A percentile compares a stretch with the other conserved stretches of the same genome.
phyloP scores from a whole-genome alignment of 1,284 basidiomycete species.

The Ganoderma multipileum region DNA sequence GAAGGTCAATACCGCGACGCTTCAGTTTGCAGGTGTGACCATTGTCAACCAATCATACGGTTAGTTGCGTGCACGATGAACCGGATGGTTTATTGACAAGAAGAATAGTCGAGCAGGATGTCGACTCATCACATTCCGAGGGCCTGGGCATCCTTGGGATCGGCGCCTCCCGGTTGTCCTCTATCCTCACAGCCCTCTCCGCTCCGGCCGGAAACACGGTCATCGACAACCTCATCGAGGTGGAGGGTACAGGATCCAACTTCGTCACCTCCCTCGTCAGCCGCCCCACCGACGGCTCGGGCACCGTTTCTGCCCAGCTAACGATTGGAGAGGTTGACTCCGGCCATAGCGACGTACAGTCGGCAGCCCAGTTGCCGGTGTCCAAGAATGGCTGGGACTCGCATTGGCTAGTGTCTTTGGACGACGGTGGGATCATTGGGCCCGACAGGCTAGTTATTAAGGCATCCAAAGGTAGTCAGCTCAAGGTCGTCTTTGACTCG shows the following conservation, averaged over 20 bases:
- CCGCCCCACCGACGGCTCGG: conserved; percentile 38
- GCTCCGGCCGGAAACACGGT: conserved; percentile 49
- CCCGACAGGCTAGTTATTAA: conserved; percentile 52
- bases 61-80: conserved; percentile 40
- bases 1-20: conserved; percentile 54
- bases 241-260: conserved; percentile 42
- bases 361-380: conserved; percentile 41
- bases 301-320: conserved; percentile 43
- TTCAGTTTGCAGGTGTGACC: conserved; percentile 59
- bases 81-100: not conserved
- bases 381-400: conserved; percentile 34
- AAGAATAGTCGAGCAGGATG: conserved; percentile 32
- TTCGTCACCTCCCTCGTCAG: conserved; percentile 55
- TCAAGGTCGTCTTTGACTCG: conserved; percentile 67
- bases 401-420: conserved; percentile 46
- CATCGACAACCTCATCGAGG: conserved; percentile 58
- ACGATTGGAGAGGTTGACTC: conserved; percentile 44
- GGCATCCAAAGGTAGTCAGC: conserved; percentile 49
- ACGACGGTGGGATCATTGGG: conserved; percentile 44
- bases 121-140: conserved; percentile 31
- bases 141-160: conserved; percentile 46
- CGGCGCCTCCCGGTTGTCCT: conserved; percentile 44
- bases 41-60: conserved; percentile 67
- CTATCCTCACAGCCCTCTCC: conserved; percentile 35
- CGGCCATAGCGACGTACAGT: conserved; percentile 40